phyloP scores from a whole-genome alignment of 257 asterid genomes.

The Solanum etuberosum region DNA sequence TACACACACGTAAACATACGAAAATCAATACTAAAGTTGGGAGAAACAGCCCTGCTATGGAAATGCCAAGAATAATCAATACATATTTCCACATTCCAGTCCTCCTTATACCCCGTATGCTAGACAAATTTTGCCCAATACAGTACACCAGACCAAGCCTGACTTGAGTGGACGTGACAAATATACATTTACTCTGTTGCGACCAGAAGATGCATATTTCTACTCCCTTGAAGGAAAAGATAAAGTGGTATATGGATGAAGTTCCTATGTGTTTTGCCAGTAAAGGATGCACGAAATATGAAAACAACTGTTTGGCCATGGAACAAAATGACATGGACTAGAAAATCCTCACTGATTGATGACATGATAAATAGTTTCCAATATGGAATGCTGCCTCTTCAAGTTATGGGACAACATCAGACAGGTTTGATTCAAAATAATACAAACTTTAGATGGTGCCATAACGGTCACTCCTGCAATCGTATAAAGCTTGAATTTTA shows the following conservation, averaged over 20 bases:
- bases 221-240: constrained; percentile 66
- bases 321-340: constrained; percentile 60
- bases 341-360: constrained; percentile 66
- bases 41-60: background rate
- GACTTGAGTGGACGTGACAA: background rate
- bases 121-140: too few relatives aligned
- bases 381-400: constrained; percentile 62
- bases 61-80: too few relatives aligned
- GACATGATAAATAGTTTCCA: constrained; percentile 64
- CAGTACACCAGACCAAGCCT: background rate
- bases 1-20: background rate
- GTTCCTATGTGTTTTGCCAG: background rate
- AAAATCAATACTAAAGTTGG: background rate
- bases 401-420: constrained; percentile 28
- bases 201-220: constrained; percentile 53
- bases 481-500: background rate
- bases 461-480: background rate
- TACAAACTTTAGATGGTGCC: background rate
- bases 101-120: too few relatives aligned
- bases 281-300: constrained; percentile 75
- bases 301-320: constrained; percentile 62
- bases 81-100: too few relatives aligned
- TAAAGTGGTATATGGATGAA: constrained; percentile 36
- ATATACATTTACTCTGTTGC: background rate
- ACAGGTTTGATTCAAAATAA: constrained; percentile 42